A percentile compares a stretch with the other conserved stretches of the same genome.
These are phyloP conservation scores for Aspergillus sp. DNA, from an alignment of 2,329 filamentous ascomycete genomes.

Conservation along the genomic window DNA sequence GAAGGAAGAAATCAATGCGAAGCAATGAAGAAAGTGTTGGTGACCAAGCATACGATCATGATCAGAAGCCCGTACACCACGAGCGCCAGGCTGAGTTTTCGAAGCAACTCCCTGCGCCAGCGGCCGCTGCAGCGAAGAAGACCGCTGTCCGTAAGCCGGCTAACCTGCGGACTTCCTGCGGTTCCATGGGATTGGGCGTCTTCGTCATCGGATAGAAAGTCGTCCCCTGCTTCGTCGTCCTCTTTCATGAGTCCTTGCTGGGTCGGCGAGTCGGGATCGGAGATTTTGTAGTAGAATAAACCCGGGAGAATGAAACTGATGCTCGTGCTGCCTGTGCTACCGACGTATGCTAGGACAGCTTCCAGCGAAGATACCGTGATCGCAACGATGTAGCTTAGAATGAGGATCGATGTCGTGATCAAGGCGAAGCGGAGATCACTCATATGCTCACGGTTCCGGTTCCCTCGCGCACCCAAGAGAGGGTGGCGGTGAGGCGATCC, in stretches of 20 bases:
- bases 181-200: conserved; percentile 24
- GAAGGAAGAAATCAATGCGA: conserved; percentile 41
- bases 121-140: conserved; percentile 52
- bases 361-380: conserved; percentile 87
- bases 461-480: conserved; percentile 28
- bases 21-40: conserved; percentile 71
- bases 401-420: conserved; percentile 76
- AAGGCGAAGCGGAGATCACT: conserved; percentile 80
- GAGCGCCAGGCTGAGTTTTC: conserved; percentile 64
- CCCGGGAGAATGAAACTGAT: conserved; percentile 96
- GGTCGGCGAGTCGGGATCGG: conserved; percentile 72
- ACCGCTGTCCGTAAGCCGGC: conserved; percentile 45
- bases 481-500: conserved; percentile 36
- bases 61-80: conserved; percentile 77
- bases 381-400: conserved; percentile 75
- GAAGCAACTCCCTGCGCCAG: conserved; percentile 55
- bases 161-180: conserved; percentile 29
- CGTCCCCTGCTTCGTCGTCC: conserved; percentile 62
- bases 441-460: conserved; percentile 53
- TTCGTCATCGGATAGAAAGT: conserved; percentile 37
- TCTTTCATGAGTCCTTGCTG: conserved; percentile 84
- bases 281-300: conserved; percentile 98
- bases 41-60: conserved; percentile 78
- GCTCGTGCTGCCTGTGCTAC: conserved; percentile 84
- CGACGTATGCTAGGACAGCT: conserved; percentile 87